These are phyloP conservation scores for Xylaria polymorpha DNA, from an alignment of 2,329 filamentous ascomycete genomes.

Conservation along the genomic window DNA sequence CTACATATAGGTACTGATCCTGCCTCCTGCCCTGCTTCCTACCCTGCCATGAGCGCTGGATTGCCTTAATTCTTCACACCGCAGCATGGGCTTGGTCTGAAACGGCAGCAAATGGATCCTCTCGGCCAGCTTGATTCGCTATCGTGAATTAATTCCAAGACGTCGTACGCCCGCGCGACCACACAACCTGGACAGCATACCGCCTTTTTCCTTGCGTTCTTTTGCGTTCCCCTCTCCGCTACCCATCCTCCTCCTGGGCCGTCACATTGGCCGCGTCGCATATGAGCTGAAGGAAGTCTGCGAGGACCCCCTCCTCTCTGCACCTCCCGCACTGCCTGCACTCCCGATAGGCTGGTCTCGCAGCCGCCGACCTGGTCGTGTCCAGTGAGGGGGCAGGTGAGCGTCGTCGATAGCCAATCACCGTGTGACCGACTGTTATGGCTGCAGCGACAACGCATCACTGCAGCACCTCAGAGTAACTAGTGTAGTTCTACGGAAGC, in stretches of 20 bases:
- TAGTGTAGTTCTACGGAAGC: slow-evolving; percentile 12
- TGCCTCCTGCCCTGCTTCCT: slow-evolving; percentile 1
- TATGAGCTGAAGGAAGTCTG: slow-evolving; percentile 50
- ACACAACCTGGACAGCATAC: slow-evolving; percentile 9
- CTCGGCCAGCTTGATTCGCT: slow-evolving; percentile 33
- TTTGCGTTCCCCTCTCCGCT: slow-evolving; percentile 24
- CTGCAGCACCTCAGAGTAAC: slow-evolving; percentile 48
- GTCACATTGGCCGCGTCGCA: slow-evolving; percentile 58
- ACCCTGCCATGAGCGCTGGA: slow-evolving; percentile 17
- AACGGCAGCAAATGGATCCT: slow-evolving; percentile 22
- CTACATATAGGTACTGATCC: neutral
- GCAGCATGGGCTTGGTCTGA: slow-evolving; percentile 18
- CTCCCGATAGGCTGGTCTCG: slow-evolving; percentile 58
- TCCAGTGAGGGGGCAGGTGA: slow-evolving; percentile 51
- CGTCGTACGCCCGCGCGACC: slow-evolving; percentile 2
- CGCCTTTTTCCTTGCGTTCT: slow-evolving; percentile 20
- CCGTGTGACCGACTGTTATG: slow-evolving; percentile 55
- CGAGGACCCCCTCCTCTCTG: slow-evolving; percentile 55
- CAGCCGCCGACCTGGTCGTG: slow-evolving; percentile 46
- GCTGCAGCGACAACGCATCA: slow-evolving; percentile 59
- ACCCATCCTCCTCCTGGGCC: slow-evolving; percentile 46
- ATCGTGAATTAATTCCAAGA: slow-evolving; percentile 18
- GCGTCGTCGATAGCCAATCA: slow-evolving; percentile 59
- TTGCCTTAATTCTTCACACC: neutral
- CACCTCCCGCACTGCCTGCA: slow-evolving; percentile 45